Evolutionary conservation across 169 alveolate species (phyloP).

Genomic region (Eimeria mitis): DNA sequence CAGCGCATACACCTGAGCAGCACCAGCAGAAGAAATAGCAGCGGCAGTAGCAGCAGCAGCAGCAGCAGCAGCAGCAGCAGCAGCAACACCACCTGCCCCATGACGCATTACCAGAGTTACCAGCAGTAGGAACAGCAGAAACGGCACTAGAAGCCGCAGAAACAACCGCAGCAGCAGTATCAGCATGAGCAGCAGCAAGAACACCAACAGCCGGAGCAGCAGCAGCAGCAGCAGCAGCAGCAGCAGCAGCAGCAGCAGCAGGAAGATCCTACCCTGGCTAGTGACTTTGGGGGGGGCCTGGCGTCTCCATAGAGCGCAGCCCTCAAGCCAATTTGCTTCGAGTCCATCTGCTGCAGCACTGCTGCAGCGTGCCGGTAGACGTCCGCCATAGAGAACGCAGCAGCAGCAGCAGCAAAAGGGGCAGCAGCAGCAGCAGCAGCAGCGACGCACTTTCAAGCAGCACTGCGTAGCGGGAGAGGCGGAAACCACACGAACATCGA

Average conservation of each 20-base stretch:
- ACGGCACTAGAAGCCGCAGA: neutral
- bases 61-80: neutral
- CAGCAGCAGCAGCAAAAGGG: neutral
- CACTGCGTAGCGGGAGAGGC: neutral
- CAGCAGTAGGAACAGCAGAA: neutral
- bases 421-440: neutral
- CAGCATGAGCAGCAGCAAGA: too few species aligned
- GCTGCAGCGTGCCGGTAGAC: slow-evolving; percentile 66
- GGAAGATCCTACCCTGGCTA: neutral
- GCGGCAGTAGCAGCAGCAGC: neutral
- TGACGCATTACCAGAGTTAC: neutral
- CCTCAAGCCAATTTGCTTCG: slow-evolving; percentile 41
- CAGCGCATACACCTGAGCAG: slow-evolving; percentile 66
- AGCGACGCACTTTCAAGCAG: neutral
- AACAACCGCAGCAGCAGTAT: neutral
- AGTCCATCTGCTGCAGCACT: slow-evolving; percentile 49
- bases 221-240: neutral
- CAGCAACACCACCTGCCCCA: neutral
- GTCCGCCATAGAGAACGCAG: slow-evolving; percentile 20
- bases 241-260: neutral
- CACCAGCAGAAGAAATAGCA: neutral
- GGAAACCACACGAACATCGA: neutral
- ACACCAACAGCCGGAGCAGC: too few species aligned
- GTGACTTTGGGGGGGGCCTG: slow-evolving; percentile 14
- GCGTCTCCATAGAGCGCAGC: slow-evolving; percentile 67